These are phyloP conservation scores for Leonotis leonurus DNA, from an alignment of 257 asterid genomes.

Conservation along the genomic window DNA sequence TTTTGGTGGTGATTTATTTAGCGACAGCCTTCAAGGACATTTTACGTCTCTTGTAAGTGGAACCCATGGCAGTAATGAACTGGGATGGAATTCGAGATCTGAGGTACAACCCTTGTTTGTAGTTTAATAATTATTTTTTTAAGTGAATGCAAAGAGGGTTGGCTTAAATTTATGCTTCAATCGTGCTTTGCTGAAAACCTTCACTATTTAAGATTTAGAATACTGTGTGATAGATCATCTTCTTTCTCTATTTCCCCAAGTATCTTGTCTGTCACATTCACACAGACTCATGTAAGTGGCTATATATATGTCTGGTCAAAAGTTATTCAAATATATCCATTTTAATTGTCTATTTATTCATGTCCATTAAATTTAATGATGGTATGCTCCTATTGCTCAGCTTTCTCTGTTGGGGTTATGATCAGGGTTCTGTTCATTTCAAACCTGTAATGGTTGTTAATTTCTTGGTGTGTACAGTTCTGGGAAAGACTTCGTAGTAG, in stretches of 20 bases:
- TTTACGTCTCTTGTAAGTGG: conserved; percentile 29
- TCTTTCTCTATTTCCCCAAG: not conserved
- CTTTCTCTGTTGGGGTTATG: conserved; percentile 10
- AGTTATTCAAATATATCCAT: not conserved
- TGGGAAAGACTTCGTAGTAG: conserved; percentile 55
- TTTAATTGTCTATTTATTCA: not conserved
- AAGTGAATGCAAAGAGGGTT: not conserved
- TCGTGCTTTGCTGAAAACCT: not conserved
- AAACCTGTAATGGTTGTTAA: not conserved
- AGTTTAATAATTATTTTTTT: not conserved
- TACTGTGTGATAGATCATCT: not conserved
- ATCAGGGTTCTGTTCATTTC: not conserved
- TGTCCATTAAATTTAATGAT: not conserved
- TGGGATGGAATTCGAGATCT: conserved; percentile 49
- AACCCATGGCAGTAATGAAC: conserved; percentile 32
- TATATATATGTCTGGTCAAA: not conserved
- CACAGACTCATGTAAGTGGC: not conserved
- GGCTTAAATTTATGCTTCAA: not conserved
- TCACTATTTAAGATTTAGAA: not conserved
- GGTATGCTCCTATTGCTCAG: not conserved
- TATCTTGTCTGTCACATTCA: not conserved
- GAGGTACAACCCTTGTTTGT: conserved; percentile 38
- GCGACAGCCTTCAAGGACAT: conserved; percentile 38
- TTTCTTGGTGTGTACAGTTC: conserved; percentile 31
- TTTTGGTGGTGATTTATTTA: conserved; percentile 36